Base-by-base conservation (phyloP, 768 basidiomycete genomes). In the Pisolithus sp. region DNA sequence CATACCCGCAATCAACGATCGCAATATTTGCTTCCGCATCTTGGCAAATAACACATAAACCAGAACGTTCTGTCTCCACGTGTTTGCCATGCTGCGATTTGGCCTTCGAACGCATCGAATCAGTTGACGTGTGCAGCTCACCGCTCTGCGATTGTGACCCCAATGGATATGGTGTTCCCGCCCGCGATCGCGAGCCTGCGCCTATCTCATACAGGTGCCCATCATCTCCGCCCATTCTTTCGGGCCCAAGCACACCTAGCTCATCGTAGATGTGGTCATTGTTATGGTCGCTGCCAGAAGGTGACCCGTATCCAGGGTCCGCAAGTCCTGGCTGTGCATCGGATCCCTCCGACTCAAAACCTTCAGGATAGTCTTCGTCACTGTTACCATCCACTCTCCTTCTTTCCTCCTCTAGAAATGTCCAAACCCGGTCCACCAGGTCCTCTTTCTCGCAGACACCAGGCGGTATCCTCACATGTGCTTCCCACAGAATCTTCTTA, bases 11-110 rank as follows among this genome's bases (percentile, higher is more conserved):
- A 68, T 96, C 93, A 12, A 95, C 87, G 50, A 93, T 83, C 2
- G 92, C 93, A 52, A 96, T 89, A 57, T 88, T 93, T 0, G 93
- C 93, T 57, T 95, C 93, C 53, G 93, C 89, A 55, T 96, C 93
- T 62, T 94, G 93, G 62, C 93, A 96, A 9, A 96, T 79, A 0
- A 95, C 89, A 64, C 93, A 96, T 5, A 93, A 68, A 2, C 93
- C 92, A 8, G 79, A 78, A 21, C 84, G 78, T 55, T 90, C 88
- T 12, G 77, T 48, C 18, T 12, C 55, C 38, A 54, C 26, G 18
- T 49, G 48, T 24, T 52, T 60, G 46, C 48, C 31, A 7, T 51
- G 67, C 62, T 60, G 72, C 66, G 30, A 68, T 67, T 52, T 70
- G 64, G 73, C 55, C 54, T 72, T 76, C 6, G 76, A 7, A 9